Conservation (phyloP, 2,329 filamentous ascomycete genomes). For the Nemania bipapillata region DNA sequence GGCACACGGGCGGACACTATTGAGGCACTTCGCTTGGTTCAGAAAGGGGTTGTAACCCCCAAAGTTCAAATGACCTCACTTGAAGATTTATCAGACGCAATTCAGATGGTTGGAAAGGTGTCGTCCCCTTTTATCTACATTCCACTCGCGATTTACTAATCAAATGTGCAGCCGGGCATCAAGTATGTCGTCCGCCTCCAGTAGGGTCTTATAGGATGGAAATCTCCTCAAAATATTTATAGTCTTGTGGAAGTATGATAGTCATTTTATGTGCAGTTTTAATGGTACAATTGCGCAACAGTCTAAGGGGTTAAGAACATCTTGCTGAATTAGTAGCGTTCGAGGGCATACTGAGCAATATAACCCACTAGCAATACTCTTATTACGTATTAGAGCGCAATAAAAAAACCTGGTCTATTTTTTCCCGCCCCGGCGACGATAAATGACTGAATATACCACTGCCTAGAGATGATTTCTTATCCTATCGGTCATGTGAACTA, state of each 20-base stretch:
- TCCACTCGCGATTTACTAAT: background rate
- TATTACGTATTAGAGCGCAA: too few species aligned
- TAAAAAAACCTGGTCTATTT: too few species aligned
- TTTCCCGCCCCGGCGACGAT: too few species aligned
- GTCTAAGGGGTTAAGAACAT: too few species aligned
- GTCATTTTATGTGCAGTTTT: too few species aligned
- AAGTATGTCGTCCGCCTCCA: background rate
- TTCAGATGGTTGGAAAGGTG: background rate
- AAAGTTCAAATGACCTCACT: background rate
- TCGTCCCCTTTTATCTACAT: background rate
- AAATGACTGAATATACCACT: too few species aligned
- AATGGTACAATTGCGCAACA: too few species aligned
- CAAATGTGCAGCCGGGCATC: background rate
- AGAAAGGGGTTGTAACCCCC: background rate
- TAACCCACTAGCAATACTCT: too few species aligned
- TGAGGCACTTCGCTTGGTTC: background rate
- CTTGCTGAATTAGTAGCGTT: too few species aligned
- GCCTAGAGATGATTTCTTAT: too few species aligned
- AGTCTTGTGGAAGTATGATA: background rate
- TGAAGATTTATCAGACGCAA: background rate
- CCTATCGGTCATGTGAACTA: too few species aligned
- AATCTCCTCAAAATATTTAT: background rate
- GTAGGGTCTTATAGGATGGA: background rate
- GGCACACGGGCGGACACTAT: background rate
- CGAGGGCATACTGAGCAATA: too few species aligned